These are phyloP conservation scores for Dioszegia hungarica DNA, from an alignment of 768 basidiomycete species.

Conservation along the genomic window DNA sequence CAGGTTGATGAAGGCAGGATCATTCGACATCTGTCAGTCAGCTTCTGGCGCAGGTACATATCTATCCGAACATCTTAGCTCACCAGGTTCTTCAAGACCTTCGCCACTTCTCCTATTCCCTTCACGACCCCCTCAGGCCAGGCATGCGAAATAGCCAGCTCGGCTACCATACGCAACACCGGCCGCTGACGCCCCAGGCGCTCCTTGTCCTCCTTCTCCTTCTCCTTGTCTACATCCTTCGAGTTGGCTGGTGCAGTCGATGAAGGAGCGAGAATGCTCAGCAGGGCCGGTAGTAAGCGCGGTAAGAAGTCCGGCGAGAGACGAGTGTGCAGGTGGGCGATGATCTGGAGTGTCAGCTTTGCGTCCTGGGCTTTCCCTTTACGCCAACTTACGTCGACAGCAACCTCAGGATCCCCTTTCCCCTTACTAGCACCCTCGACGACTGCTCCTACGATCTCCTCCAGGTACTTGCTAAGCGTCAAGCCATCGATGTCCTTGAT, in stretches of 20 bases:
- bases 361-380: not conserved
- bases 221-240: constrained; percentile 56
- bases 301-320: constrained; percentile 77
- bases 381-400: constrained; percentile 68
- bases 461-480: constrained; percentile 89
- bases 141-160: constrained; percentile 83
- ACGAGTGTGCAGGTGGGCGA: constrained; percentile 80
- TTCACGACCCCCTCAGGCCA: constrained; percentile 63
- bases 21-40: constrained; percentile 68
- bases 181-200: constrained; percentile 78
- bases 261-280: constrained; percentile 49
- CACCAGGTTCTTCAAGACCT: constrained; percentile 76
- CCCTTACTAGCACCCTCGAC: constrained; percentile 80
- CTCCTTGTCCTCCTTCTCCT: constrained; percentile 83
- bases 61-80: no score
- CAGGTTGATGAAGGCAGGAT: constrained; percentile 76
- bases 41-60: no score
- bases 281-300: constrained; percentile 60
- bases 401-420: constrained; percentile 88
- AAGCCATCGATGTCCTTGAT: constrained; percentile 87
- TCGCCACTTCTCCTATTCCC: constrained; percentile 75
- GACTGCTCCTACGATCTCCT: constrained; percentile 82
- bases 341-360: constrained; percentile 57
- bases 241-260: constrained; percentile 51
- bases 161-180: constrained; percentile 77